These are phyloP conservation scores for Stygiomarasmius scandens DNA, from an alignment of 1,284 basidiomycete genomes.

Conservation along the genomic window DNA sequence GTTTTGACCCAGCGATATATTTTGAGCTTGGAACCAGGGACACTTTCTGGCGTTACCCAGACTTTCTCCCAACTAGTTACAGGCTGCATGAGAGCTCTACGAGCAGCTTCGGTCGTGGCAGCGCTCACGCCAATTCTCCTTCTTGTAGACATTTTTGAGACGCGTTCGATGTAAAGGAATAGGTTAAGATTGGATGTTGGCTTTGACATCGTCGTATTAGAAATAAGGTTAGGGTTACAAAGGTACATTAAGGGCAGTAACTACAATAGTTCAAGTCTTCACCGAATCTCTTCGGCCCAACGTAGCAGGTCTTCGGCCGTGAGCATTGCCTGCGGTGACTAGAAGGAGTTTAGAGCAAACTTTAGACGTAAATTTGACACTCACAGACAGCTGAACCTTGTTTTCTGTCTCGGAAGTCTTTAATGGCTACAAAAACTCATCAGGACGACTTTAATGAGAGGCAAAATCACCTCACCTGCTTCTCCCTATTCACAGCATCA, in stretches of 20 bases:
- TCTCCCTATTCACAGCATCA: conserved; percentile 17
- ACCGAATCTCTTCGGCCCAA: conserved; percentile 64
- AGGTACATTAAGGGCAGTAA: background rate
- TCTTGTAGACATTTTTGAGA: conserved; percentile 60
- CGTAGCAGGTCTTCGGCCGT: conserved; percentile 47
- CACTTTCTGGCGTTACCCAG: conserved; percentile 60
- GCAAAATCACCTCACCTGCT: background rate
- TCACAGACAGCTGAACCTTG: no score
- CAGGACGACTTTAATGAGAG: background rate
- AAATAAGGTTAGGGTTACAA: background rate
- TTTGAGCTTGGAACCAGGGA: conserved; percentile 59
- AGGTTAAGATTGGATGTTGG: background rate
- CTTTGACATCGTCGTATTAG: background rate
- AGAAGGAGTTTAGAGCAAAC: no score
- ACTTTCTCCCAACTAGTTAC: conserved; percentile 78
- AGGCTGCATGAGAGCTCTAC: conserved; percentile 79
- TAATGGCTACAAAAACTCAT: background rate
- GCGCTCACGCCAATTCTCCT: conserved; percentile 74
- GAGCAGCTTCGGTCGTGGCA: conserved; percentile 75
- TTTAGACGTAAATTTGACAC: no score
- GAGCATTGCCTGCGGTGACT: no score
- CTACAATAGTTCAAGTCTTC: background rate
- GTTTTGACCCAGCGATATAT: conserved; percentile 76
- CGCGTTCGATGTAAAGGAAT: background rate
- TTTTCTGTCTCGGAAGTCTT: no score